Conservation (phyloP, 495 filamentous ascomycete species). For the Terfezia boudieri region DNA sequence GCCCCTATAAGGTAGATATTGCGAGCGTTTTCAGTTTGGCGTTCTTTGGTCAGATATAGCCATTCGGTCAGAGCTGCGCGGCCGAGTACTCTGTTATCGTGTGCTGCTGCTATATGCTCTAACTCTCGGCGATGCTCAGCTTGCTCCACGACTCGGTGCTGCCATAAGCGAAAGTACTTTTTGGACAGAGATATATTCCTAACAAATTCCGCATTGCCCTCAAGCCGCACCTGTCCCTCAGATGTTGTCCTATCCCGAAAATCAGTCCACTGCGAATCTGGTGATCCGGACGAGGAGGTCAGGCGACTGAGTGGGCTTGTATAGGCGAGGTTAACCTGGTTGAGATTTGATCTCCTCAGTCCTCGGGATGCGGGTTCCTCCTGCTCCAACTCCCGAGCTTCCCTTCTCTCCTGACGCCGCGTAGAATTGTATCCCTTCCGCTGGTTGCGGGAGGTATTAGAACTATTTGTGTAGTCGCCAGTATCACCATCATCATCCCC, state of each 20-base stretch:
- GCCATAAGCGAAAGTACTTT: conserved; percentile 12
- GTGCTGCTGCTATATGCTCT: conserved; percentile 1
- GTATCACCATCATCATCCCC: background rate
- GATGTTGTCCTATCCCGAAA: background rate
- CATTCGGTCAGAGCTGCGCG: conserved; percentile 8
- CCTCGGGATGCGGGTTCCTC: background rate
- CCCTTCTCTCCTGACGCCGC: background rate
- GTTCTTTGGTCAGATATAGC: conserved; percentile 12
- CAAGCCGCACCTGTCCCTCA: background rate
- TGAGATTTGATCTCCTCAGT: background rate
- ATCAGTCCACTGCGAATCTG: background rate
- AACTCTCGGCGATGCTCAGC: conserved; percentile 11
- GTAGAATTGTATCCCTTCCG: background rate
- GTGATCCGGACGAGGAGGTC: too few species aligned
- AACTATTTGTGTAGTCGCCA: background rate
- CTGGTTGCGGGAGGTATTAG: background rate
- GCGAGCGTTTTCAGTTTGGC: conserved; percentile 6
- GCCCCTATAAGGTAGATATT: conserved; percentile 8
- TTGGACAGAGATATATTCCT: background rate
- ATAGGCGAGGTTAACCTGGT: background rate
- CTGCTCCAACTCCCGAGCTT: background rate
- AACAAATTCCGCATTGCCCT: background rate
- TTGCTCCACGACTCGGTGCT: conserved; percentile 7
- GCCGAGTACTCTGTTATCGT: conserved; percentile 1
- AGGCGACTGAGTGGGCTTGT: background rate